These are phyloP conservation scores for Nyctanthes arbortristis DNA, from an alignment of 257 asterid species.

Conservation along the genomic window DNA sequence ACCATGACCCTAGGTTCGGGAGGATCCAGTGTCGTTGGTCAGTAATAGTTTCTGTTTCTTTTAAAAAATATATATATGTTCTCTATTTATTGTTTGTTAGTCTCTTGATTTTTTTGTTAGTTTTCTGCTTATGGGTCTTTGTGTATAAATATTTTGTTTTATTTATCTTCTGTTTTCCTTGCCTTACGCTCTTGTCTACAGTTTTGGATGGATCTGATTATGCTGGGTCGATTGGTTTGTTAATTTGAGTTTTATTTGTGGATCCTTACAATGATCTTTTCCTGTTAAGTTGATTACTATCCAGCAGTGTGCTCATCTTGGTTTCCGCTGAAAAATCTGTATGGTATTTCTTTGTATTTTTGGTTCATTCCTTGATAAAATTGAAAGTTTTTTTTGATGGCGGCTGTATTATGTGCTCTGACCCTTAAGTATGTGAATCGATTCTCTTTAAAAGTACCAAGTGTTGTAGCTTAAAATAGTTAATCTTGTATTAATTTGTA, in stretches of 20 bases:
- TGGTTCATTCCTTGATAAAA: not conserved
- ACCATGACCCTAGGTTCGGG: conserved; percentile 75
- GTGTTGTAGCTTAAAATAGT: not conserved
- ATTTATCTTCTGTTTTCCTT: not conserved
- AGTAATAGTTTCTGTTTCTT: not conserved
- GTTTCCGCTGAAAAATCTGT: not conserved
- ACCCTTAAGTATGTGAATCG: not conserved
- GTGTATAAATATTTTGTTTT: not conserved
- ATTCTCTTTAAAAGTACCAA: not conserved
- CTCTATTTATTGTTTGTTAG: not conserved
- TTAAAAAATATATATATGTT: not conserved
- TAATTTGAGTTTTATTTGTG: conserved; percentile 8
- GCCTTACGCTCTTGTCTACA: not conserved
- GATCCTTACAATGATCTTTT: conserved; percentile 9
- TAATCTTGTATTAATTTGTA: conserved; percentile 14
- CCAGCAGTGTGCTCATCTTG: not conserved
- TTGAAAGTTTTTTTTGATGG: not conserved
- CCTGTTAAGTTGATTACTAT: not conserved
- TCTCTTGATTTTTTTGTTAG: not conserved
- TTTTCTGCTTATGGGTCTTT: conserved; percentile 1
- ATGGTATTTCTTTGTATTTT: not conserved
- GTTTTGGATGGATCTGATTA: not conserved
- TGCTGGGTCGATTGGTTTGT: conserved; percentile 7
- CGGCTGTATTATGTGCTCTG: not conserved
- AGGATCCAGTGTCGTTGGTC: conserved; percentile 78